Base-by-base conservation (phyloP, 257 asterid genomes). In the Parsonsia alboflavescens region DNA sequence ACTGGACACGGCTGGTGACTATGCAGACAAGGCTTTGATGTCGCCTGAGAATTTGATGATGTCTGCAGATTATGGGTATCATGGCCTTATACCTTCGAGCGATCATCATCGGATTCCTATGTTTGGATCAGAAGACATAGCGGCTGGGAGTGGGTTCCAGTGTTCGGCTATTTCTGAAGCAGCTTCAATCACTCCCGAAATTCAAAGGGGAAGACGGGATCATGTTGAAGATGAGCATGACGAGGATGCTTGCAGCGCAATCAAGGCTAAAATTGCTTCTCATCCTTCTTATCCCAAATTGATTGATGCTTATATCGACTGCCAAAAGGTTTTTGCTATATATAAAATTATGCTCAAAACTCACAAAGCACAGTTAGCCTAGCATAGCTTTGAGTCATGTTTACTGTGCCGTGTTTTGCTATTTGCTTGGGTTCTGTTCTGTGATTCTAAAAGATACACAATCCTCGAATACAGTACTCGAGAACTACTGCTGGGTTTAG, bases 261-360 rank as follows among this genome's bases (percentile, higher is more conserved):
- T 86, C 81, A 86, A 86, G 74, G 86, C 83, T 22, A 77, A 80
- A 76, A 84, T 86, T 45, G 82, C 83, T 63, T 81, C 84, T 33
- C 90, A 86, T 78, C 90, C 90, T 67, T 83, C 70, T 7, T 86
- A 83, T 62, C 85, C 84, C 0, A 84, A 77, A 59, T 78, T 86
- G 45, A 80, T 86, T 19, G 62, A 80, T 41, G 90, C 90, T 49
- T 84, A 86, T 80, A 78, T 86, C 26, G 88, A 86, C 53, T 86
- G 90, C 77, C 88, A 80, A 63, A 86, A 84, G 90, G 88, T 85
- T 73, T 44, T 19, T 50, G 22, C 45, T 70, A 2, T 73, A 28
- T 49, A 7, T 44, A 36, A 42, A n/a, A 33, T 44, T 26, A 13
- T 73, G 22, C 57, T 39, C 19, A 2, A 53, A n/a, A 53, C 19